A percentile compares a stretch with the other conserved stretches of the same genome.
Conservation (phyloP, 1,284 basidiomycete genomes). For the Ceratorhiza oryzae-sativae region DNA sequence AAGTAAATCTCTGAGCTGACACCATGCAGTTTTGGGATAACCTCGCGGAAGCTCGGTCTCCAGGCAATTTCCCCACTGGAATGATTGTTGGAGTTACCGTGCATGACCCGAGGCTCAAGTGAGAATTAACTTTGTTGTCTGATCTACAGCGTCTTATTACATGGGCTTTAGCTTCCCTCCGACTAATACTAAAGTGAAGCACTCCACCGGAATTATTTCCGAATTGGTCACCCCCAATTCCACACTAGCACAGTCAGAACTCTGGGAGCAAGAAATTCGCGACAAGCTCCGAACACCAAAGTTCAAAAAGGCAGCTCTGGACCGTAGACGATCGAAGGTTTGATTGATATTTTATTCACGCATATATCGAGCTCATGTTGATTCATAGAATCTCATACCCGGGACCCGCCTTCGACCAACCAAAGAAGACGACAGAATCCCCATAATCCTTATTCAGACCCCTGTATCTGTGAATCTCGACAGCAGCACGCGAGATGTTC, state of each 20-base stretch:
- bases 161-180: slow-evolving; percentile 71
- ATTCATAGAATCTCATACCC: slow-evolving; percentile 70
- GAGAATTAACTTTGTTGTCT: slow-evolving; percentile 41
- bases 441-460: slow-evolving; percentile 82
- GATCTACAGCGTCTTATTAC: background rate
- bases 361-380: slow-evolving; percentile 5
- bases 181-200: slow-evolving; percentile 64
- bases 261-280: slow-evolving; percentile 74
- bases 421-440: slow-evolving; percentile 79
- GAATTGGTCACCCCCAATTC: slow-evolving; percentile 62
- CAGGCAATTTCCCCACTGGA: slow-evolving; percentile 71
- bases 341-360: slow-evolving; percentile 21
- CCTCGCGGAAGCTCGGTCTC: slow-evolving; percentile 66
- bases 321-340: slow-evolving; percentile 77
- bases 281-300: slow-evolving; percentile 64
- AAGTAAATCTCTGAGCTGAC: background rate
- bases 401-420: slow-evolving; percentile 71
- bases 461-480: slow-evolving; percentile 55
- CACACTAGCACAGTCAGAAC: slow-evolving; percentile 64
- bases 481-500: slow-evolving; percentile 42
- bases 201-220: slow-evolving; percentile 43
- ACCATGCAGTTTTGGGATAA: slow-evolving; percentile 69
- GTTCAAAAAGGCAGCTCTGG: slow-evolving; percentile 84
- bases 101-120: slow-evolving; percentile 82
- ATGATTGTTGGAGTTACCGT: slow-evolving; percentile 80